Evolutionary conservation across 139 green algal genomes (phyloP), one percentile per base, ranked within the genome.

Genomic region (Yamagishiella unicocca): DNA sequence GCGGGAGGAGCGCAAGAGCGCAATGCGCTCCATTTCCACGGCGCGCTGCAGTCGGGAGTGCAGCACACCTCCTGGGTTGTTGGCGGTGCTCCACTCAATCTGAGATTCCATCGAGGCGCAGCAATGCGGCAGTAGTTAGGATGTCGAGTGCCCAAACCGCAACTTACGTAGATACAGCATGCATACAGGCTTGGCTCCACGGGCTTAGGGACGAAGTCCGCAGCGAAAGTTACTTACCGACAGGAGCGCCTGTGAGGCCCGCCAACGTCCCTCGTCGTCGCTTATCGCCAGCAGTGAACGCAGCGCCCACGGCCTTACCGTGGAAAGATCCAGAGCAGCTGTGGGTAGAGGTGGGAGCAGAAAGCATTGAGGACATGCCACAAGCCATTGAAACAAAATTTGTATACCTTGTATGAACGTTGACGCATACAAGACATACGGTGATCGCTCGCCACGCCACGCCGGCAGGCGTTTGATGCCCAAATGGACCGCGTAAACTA

Each of bases 1-100:
- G 38, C n/a, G 24, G 78, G 35, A 55, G 19, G 64, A 40, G 14
- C 35, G 76, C 35, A 83, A 6, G 14, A 67, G 12, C 25, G 22
- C 24, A 35, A 83, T 38, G 24, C 54, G 54, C 61, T 85, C 79
- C 79, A 76, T 64, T 42, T 85, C 61, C 42, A 85, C 79, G 0
- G 79, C 79, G 2, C 79, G 61, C 4, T 76, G 42, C 6, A 85
- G 61, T 2, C 79, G 79, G 3, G 79, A 72, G 62, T 85, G 79
- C n/a, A 85, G 42, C 24, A 85, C 79, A 42, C 79, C 79, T 27
- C 79, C 79, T 1, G 79, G 79, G 61, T 85, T 85, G 12, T 85
- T 85, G 38, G 79, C 79, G 0, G 79, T 85, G n/a, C 50, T 76
- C 79, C 79, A 85, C 25, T 75, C 61, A 29, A 85, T 71, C 79